phyloP scores from a whole-genome alignment of 2,329 filamentous ascomycete species.

The Macrophomina pseudophaseolina region DNA sequence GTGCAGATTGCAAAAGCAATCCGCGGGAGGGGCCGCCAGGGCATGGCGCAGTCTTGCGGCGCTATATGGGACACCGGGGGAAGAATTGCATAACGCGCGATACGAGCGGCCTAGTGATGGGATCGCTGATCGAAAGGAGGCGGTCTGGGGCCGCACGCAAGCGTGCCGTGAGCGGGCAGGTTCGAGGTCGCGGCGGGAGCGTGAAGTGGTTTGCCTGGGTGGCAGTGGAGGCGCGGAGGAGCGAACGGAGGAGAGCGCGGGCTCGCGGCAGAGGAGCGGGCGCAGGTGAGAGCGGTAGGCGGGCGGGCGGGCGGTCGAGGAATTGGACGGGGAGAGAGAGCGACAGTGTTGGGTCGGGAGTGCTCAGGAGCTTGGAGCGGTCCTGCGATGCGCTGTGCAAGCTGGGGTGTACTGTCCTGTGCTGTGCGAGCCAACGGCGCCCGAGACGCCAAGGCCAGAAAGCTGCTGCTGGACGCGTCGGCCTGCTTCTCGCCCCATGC shows the following conservation, averaged over 20 bases:
- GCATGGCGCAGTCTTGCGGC: slow-evolving; percentile 38
- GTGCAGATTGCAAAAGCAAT: slow-evolving; percentile 98
- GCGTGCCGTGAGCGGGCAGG: slow-evolving; percentile 9
- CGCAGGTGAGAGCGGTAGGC: neutral
- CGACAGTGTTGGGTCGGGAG: neutral
- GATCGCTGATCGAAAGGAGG: slow-evolving; percentile 5
- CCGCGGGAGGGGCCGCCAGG: slow-evolving; percentile 90
- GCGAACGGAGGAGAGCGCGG: slow-evolving; percentile 1
- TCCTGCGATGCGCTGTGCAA: slow-evolving; percentile 9
- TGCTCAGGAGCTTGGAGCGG: slow-evolving; percentile 12
- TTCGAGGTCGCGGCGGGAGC: neutral
- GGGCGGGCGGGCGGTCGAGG: neutral
- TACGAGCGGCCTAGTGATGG: slow-evolving; percentile 15
- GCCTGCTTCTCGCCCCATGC: slow-evolving; percentile 13
- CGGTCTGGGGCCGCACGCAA: slow-evolving; percentile 14
- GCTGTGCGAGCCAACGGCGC: neutral
- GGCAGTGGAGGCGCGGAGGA: slow-evolving; percentile 15
- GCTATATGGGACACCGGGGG: slow-evolving; percentile 24
- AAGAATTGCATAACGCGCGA: slow-evolving; percentile 28
- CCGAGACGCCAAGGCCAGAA: slow-evolving; percentile 4
- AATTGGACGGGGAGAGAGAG: slow-evolving; percentile 12
- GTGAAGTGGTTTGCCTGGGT: neutral
- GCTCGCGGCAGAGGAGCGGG: neutral
- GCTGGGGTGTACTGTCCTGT: slow-evolving; percentile 12
- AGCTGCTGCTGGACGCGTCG: slow-evolving; percentile 8